Evolutionary conservation across 192 early-diverging fungal genomes (phyloP), one percentile per base, ranked within the genome.

Genomic region (Linnemannia hyalina): DNA sequence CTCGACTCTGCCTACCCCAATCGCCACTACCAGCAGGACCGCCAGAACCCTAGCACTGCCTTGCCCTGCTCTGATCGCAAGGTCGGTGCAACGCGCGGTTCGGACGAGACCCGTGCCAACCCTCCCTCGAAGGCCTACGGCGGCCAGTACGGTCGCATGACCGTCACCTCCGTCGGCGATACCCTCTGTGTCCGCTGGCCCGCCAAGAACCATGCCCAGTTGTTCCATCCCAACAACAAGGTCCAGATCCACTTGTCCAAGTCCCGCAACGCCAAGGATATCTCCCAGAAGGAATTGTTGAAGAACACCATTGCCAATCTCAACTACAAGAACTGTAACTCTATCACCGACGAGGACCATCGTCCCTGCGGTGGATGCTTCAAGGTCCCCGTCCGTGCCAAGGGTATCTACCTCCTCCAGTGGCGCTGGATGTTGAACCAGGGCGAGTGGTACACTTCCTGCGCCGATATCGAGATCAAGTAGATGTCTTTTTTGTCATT

Each of bases 221-320:
- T 41, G 74, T 23, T 40, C 29, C 52, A 75, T 35, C 32, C 32
- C 44, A 75, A 75, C 47, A 13, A 16, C 20, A 54, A 11, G 26
- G 74, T 75, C 52, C 46, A 57, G 44, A 75, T 75, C 36, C 54
- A 75, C 74, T 75, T 54, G 54, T 54, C 74, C 55, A 75, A 75
- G 74, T 9, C 26, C 22, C 36, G 35, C 36, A 75, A 75, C 74
- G 52, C 32, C 74, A 75, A 75, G 74, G 74, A 75, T 38, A 54
- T 75, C 35, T 23, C 52, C 22, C 74, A 75, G 74, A 0, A 35
- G 49, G 74, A 54, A 13, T 60, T 75, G 29, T 29, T 57, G 52
- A 75, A 75, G 52, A 57, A 54, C 74, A 75, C 42, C 38, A 40
- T 40, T 40, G 38, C 38, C 38, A 40, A 40, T 6, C 38, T 40